A percentile compares a stretch with the other conserved stretches of the same genome.
Conservation (phyloP, 805 yeast species). For the Kuraishia ogatae region DNA sequence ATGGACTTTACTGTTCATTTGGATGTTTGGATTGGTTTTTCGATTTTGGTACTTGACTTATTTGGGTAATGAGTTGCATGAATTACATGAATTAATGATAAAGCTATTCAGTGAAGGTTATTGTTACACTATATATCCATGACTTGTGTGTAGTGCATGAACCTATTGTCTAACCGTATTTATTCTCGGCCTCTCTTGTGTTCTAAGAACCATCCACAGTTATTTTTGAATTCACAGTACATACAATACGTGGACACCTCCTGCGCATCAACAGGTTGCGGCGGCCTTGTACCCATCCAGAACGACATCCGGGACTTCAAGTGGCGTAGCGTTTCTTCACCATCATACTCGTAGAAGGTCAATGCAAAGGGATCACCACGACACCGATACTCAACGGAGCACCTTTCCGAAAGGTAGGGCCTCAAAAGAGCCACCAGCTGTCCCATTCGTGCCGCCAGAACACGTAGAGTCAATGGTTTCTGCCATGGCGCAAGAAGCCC, state of each 20-base stretch:
- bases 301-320: conserved; percentile 30
- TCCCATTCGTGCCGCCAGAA: conserved; percentile 45
- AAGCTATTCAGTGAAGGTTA: not conserved
- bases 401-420: conserved; percentile 25
- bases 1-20: not conserved
- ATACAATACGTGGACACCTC: conserved; percentile 36
- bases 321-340: conserved; percentile 17
- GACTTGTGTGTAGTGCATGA: too few relatives aligned
- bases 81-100: not conserved
- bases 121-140: not conserved
- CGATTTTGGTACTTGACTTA: not conserved
- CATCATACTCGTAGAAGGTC: conserved; percentile 28
- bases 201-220: conserved; percentile 31
- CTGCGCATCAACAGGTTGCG: conserved; percentile 31
- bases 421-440: conserved; percentile 32
- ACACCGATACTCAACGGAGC: conserved; percentile 46
- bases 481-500: conserved; percentile 36
- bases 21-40: not conserved
- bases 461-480: conserved; percentile 44
- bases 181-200: not conserved
- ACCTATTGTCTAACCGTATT: not conserved
- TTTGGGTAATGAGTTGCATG: not conserved
- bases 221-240: conserved; percentile 41
- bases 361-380: conserved; percentile 32
- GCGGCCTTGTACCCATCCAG: conserved; percentile 53